phyloP scores from a whole-genome alignment of 2,329 filamentous ascomycete genomes.

The Exophiala mesophila region DNA sequence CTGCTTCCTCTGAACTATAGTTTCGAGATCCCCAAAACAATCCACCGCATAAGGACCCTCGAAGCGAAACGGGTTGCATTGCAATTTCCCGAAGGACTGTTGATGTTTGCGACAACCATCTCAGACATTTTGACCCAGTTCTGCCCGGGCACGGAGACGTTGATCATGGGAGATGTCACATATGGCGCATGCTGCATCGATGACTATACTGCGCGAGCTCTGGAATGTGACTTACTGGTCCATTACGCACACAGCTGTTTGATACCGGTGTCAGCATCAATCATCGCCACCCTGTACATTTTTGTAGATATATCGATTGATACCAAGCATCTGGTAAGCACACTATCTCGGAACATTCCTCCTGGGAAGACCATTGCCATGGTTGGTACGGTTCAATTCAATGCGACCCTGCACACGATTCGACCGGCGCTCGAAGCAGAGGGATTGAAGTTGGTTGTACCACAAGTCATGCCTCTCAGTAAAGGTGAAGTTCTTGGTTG shows the following conservation, averaged over 20 bases:
- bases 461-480: conserved; percentile 86
- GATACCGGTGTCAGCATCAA: conserved; percentile 92
- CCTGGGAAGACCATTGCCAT: conserved; percentile 82
- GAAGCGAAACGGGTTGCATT: conserved; percentile 78
- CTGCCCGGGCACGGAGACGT: conserved; percentile 81
- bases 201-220: conserved; percentile 89
- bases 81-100: conserved; percentile 94
- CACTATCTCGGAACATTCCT: conserved; percentile 81
- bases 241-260: conserved; percentile 97
- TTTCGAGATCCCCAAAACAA: conserved; percentile 97
- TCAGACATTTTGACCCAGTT: conserved; percentile 95
- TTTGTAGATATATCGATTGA: conserved; percentile 99
- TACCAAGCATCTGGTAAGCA: conserved; percentile 76
- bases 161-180: conserved; percentile 99
- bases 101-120: conserved; percentile 94
- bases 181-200: conserved; percentile 99
- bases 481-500: conserved; percentile 98
- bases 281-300: conserved; percentile 95
- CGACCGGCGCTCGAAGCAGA: conserved; percentile 71
- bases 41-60: conserved; percentile 81
- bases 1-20: conserved; percentile 94
- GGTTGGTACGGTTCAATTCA: conserved; percentile 98
- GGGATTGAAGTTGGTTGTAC: conserved; percentile 80
- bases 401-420: conserved; percentile 88
- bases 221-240: conserved; percentile 89